Evolutionary conservation across 768 basidiomycete genomes (phyloP).

Genomic region (Cyathus striatus): DNA sequence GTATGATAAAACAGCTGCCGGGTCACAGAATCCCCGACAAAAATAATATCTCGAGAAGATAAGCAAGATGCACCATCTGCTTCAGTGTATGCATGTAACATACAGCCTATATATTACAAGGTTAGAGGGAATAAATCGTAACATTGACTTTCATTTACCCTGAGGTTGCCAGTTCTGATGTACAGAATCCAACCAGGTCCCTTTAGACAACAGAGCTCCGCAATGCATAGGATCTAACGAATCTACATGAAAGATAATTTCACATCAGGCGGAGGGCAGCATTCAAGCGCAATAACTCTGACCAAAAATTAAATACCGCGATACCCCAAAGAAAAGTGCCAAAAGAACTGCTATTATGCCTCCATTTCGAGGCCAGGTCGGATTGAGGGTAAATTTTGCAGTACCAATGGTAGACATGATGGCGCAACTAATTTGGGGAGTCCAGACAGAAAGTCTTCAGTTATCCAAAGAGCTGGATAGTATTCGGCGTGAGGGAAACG

Average conservation of each 20-base stretch:
- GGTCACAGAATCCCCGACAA: slow-evolving; percentile 84
- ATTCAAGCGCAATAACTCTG: too few species aligned
- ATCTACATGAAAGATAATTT: slow-evolving; percentile 37
- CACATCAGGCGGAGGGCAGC: neutral
- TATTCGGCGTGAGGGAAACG: too few species aligned
- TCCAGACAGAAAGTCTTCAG: neutral
- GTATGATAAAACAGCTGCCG: slow-evolving; percentile 76
- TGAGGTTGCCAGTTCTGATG: slow-evolving; percentile 84
- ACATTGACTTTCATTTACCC: slow-evolving; percentile 36
- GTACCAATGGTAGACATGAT: neutral
- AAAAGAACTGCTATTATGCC: slow-evolving; percentile 26
- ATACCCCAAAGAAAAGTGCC: slow-evolving; percentile 32
- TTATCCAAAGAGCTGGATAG: too few species aligned
- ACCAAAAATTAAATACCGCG: slow-evolving; percentile 27
- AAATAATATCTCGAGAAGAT: slow-evolving; percentile 55
- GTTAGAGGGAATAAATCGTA: neutral
- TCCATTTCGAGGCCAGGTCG: slow-evolving; percentile 39
- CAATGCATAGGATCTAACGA: slow-evolving; percentile 71
- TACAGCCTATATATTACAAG: slow-evolving; percentile 56
- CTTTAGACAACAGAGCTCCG: slow-evolving; percentile 60
- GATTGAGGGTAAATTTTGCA: slow-evolving; percentile 22
- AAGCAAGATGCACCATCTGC: slow-evolving; percentile 53
- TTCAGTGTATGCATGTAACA: slow-evolving; percentile 62
- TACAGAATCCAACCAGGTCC: slow-evolving; percentile 71
- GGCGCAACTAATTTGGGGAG: too few species aligned